Evolutionary conservation across 768 basidiomycete species (phyloP), one percentile per base, ranked within the genome.

Genomic region (Rhizopogon roseolus): DNA sequence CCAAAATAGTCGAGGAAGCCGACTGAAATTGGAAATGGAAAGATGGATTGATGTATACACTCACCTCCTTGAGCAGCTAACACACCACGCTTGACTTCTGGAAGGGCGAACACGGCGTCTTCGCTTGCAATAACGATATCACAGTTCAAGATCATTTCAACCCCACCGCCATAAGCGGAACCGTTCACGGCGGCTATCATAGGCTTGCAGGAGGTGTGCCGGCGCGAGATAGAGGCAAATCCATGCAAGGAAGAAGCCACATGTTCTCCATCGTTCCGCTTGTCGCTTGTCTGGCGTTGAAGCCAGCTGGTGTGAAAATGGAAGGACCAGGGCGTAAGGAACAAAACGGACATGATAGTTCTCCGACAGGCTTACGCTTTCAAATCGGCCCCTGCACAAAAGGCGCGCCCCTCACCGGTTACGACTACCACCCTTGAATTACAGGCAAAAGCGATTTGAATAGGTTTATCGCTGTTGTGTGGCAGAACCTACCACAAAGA

Each of bases 121-220:
- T 82, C 74, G 55, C 75, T 78, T 1, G 90, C 84, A 17, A 92
- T 66, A 50, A 91, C 87, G 27, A 91, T 62, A 62, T 92, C 90
- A 56, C 88, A 90, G 58, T 92, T 93, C 5, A 91, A 60, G 1
- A 89, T 57, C 48, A 88, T 76, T 63, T 87, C 86, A 57, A 80
- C 72, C 6, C 84, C 86, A 2, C 86, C 86, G 34, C 85, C 85
- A 44, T 80, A 81, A 0, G 84, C 81, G 29, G 84, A 78, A n/a
- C 90, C 90, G 54, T 83, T 80, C 1, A 90, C 89, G 3, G 90
- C 90, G 11, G 90, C 90, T 44, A 92, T 85, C 49, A 90, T 80
- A 6, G 88, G 88, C 63, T 92, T 92, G 56, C 67, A 73, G 0
- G 81, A 80, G 36, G 66, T 66, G 39, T 74, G 76, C 4, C 90